A percentile compares a stretch with the other conserved stretches of the same genome.
Evolutionary conservation across 176 grass and related monocot genomes (phyloP).

Genomic region (Ensete glaucum): DNA sequence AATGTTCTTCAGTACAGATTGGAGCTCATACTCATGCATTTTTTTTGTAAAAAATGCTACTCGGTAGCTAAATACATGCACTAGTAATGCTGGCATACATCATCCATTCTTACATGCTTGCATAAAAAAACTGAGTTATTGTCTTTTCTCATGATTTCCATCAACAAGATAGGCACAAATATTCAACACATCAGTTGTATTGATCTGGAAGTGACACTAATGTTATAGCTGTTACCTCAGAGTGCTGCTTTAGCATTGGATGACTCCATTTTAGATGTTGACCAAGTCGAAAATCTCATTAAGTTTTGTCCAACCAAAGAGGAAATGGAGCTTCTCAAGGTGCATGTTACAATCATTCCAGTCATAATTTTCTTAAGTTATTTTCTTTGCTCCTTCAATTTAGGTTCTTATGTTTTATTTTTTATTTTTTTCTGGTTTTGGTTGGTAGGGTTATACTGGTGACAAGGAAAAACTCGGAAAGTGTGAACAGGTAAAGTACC

Average conservation of each 20-base stretch:
- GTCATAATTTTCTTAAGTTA: slow-evolving; percentile 15
- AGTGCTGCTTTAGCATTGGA: slow-evolving; percentile 72
- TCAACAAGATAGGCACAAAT: no score
- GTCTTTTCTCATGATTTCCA: no score
- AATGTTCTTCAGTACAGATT: no score
- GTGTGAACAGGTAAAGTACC: slow-evolving; percentile 77
- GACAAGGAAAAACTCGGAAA: slow-evolving; percentile 76
- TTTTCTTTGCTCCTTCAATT: not conserved
- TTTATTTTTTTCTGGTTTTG: slow-evolving; percentile 11
- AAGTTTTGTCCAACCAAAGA: slow-evolving; percentile 98
- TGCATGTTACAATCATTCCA: slow-evolving; percentile 28
- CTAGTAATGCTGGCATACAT: no score
- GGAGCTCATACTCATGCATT: no score
- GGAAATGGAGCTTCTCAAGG: slow-evolving; percentile 99
- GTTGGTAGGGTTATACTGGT: slow-evolving; percentile 60
- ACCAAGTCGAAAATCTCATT: slow-evolving; percentile 98
- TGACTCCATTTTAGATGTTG: slow-evolving; percentile 86
- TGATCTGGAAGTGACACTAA: not conserved
- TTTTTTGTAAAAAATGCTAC: no score
- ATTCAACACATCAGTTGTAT: not conserved
- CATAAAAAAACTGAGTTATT: no score
- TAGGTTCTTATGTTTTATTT: slow-evolving; percentile 17
- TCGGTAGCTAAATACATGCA: no score
- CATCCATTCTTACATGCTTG: no score
- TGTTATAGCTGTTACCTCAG: slow-evolving; percentile 23